Conservation (phyloP, 2,329 filamentous ascomycete species). For the Neoarthrinium moseri region DNA sequence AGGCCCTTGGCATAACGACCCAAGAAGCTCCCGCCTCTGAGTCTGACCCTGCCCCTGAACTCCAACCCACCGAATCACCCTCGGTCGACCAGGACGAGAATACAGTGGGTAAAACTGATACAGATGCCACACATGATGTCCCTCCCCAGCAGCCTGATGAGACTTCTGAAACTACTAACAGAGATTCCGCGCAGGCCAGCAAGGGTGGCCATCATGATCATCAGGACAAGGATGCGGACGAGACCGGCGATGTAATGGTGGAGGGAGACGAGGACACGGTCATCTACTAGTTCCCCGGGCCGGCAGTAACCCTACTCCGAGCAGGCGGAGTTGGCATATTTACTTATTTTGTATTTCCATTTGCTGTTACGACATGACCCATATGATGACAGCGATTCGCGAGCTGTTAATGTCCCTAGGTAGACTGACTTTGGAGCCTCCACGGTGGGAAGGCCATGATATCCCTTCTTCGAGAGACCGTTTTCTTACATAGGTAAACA, state of each 20-base stretch:
- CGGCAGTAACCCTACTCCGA: too few relatives aligned
- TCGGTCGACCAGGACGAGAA: slow-evolving; percentile 23
- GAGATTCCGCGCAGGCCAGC: slow-evolving; percentile 21
- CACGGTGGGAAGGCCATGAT: too few relatives aligned
- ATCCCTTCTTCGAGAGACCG: too few relatives aligned
- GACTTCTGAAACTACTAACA: slow-evolving; percentile 36
- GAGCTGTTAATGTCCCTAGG: too few relatives aligned
- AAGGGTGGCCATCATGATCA: slow-evolving; percentile 17
- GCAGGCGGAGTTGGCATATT: too few relatives aligned
- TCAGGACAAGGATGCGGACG: slow-evolving; percentile 51
- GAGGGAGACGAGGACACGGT: slow-evolving; percentile 88
- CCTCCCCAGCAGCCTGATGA: slow-evolving; percentile 34
- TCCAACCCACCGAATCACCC: neutral
- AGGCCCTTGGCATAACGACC: slow-evolving; percentile 30
- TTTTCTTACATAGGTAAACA: too few relatives aligned
- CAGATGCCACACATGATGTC: slow-evolving; percentile 19
- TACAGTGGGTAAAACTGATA: slow-evolving; percentile 41
- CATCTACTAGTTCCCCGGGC: slow-evolving; percentile 65
- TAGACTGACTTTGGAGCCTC: too few relatives aligned
- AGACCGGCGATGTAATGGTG: slow-evolving; percentile 75
- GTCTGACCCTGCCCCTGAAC: slow-evolving; percentile 19
- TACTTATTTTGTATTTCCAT: too few relatives aligned
- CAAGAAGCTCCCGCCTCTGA: slow-evolving; percentile 29
- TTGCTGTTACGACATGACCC: too few relatives aligned
- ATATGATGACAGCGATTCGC: too few relatives aligned